phyloP scores from a whole-genome alignment of 2,329 filamentous ascomycete genomes.

The Exophiala aquamarina region DNA sequence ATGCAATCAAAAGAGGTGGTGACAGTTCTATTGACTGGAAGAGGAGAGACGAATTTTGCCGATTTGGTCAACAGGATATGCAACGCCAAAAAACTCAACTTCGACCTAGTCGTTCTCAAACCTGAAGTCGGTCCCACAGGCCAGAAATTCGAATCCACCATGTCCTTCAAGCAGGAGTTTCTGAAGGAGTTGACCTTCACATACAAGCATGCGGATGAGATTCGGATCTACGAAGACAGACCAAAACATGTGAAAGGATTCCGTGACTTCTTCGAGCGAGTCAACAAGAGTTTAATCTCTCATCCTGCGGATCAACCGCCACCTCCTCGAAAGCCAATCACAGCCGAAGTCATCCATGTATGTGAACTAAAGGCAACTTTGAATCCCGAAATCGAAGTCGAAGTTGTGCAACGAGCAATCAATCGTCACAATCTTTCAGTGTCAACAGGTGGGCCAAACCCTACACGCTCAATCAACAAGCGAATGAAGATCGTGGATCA shows the following conservation, averaged over 20 bases:
- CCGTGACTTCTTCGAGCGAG: conserved; percentile 75
- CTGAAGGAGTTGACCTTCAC: conserved; percentile 80
- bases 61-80: conserved; percentile 81
- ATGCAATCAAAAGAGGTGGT: conserved; percentile 82
- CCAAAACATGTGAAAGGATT: conserved; percentile 73
- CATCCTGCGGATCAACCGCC: conserved; percentile 33
- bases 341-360: conserved; percentile 82
- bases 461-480: conserved; percentile 43
- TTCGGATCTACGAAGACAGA: conserved; percentile 67
- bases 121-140: conserved; percentile 77
- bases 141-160: conserved; percentile 76
- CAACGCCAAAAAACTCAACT: conserved; percentile 73
- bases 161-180: conserved; percentile 89
- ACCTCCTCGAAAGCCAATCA: conserved; percentile 63
- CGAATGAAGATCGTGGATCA: conserved; percentile 76
- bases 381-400: conserved; percentile 75
- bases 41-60: conserved; percentile 73
- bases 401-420: conserved; percentile 84
- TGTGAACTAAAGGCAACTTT: conserved; percentile 71
- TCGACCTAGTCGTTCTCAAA: conserved; percentile 87
- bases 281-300: conserved; percentile 64
- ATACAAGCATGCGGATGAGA: conserved; percentile 78
- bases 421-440: conserved; percentile 71
- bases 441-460: conserved; percentile 31
- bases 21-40: conserved; percentile 82